Evolutionary conservation across 306 rosid species (phyloP), one percentile per base, ranked within the genome.

Genomic region (Corylus avellana): DNA sequence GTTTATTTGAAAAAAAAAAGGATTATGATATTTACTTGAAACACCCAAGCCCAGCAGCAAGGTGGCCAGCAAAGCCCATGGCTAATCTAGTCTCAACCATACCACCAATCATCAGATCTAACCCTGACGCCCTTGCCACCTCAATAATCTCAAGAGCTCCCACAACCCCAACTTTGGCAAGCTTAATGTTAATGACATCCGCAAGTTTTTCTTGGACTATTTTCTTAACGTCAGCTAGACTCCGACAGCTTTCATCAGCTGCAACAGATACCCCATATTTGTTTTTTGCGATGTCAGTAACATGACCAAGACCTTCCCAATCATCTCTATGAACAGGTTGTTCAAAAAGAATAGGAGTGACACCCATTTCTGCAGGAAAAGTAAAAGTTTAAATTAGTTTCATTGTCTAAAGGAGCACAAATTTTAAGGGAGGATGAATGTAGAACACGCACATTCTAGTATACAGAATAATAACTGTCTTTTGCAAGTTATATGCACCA

Each of bases 271-370:
- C 87, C 44, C 97, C 96, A 69, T 89, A 95, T 70, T 80, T 90
- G 25, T 91, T 90, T 85, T 90, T 83, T 1, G 98, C 92, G 42
- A 90, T 63, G 1, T 10, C 81, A 78, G 87, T 83, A 7, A 95
- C 98, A 77, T 86, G 70, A 78, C 92, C 94, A 73, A 95, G 98
- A 73, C 98, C 98, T 73, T 95, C 97, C 98, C 98, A 95, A 82
- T 95, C 97, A 83, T 95, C 97, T 85, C 98, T 87, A 57, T 95
- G 92, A 83, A 92, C 97, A 22, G 98, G 98, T 85, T 95, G 98
- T 81, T 95, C 98, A 76, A 91, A 91, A 62, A 95, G 87, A 81
- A 87, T 79, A 18, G 98, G 98, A 56, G 87, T 90, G 82, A 95
- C 94, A 62, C 92, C 88, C 88, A 95, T 78, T 77, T 90, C 98